Evolutionary conservation across 2,329 filamentous ascomycete species (phyloP).

Genomic region (Geosmithia morbida): DNA sequence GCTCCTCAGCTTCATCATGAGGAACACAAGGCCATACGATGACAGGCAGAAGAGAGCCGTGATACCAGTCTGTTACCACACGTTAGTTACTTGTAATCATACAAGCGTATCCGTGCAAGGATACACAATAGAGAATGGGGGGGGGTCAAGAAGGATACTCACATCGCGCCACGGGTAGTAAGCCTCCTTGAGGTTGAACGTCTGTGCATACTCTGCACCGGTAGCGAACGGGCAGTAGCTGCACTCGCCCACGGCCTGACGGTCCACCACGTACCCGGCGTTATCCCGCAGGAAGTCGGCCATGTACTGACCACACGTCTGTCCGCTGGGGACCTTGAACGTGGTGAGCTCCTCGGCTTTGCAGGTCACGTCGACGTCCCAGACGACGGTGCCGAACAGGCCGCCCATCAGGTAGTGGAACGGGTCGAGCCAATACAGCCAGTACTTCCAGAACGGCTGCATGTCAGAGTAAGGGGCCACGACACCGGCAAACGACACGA

Average conservation of each 20-base stretch:
- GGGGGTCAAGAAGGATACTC: background rate
- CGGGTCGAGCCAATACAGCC: conserved; percentile 55
- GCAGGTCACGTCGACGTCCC: conserved; percentile 36
- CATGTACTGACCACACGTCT: conserved; percentile 52
- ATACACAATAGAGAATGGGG: no score
- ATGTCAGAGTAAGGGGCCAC: conserved; percentile 42
- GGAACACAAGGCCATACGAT: conserved; percentile 26
- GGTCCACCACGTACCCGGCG: conserved; percentile 26
- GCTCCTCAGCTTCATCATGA: conserved; percentile 23
- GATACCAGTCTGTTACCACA: conserved; percentile 22
- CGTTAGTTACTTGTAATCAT: background rate
- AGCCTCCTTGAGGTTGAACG: conserved; percentile 39
- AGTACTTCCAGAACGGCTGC: conserved; percentile 61
- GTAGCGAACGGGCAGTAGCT: conserved; percentile 39
- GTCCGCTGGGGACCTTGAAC: conserved; percentile 48
- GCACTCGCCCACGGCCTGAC: conserved; percentile 34
- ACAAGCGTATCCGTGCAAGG: no score
- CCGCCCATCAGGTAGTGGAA: conserved; percentile 57
- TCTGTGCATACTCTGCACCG: conserved; percentile 40
- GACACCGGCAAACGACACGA: conserved; percentile 48
- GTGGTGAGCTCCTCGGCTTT: conserved; percentile 40
- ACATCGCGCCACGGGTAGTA: conserved; percentile 48
- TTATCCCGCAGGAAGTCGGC: conserved; percentile 25
- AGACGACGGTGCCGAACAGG: conserved; percentile 52
- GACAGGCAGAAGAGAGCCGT: conserved; percentile 34